A percentile compares a stretch with the other conserved stretches of the same genome.
These are phyloP conservation scores for Globisporangium ultimum DNA, from an alignment of 352 stramenopile genomes.

Conservation along the genomic window DNA sequence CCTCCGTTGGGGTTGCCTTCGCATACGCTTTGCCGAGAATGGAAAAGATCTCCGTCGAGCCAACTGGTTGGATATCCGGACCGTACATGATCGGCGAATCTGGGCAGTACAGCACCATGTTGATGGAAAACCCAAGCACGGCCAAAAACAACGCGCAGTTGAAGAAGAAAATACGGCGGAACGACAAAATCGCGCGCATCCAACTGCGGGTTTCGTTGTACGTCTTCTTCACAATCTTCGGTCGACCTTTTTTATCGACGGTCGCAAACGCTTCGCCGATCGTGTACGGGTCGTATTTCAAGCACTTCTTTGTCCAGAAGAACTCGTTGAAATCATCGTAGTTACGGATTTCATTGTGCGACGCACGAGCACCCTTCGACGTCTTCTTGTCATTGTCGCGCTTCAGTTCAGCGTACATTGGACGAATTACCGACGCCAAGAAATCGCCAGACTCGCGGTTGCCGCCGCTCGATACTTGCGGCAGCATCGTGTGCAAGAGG, in stretches of 20 bases:
- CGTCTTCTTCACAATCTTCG: conserved; percentile 82
- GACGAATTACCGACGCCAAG: conserved; percentile 66
- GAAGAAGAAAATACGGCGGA: conserved; percentile 82
- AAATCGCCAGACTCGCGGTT: conserved; percentile 68
- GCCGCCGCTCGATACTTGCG: conserved; percentile 51
- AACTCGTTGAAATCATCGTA: conserved; percentile 91
- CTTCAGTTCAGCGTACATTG: conserved; percentile 81
- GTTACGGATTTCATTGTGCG: conserved; percentile 78
- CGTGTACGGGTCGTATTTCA: conserved; percentile 67
- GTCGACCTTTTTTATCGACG: conserved; percentile 81
- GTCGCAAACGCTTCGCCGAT: conserved; percentile 71
- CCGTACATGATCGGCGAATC: conserved; percentile 78
- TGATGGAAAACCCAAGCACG: conserved; percentile 59
- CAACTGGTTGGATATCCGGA: conserved; percentile 33
- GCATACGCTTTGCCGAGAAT: conserved; percentile 64
- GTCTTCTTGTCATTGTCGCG: conserved; percentile 89
- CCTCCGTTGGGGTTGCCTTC: conserved; percentile 25
- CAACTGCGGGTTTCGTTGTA: conserved; percentile 79
- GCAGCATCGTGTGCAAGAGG: conserved; percentile 71
- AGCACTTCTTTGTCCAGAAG: conserved; percentile 85
- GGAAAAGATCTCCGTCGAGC: conserved; percentile 39
- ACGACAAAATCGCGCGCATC: conserved; percentile 71
- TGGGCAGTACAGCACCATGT: conserved; percentile 76
- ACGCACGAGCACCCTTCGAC: conserved; percentile 59
- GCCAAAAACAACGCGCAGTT: conserved; percentile 78